A percentile compares a stretch with the other conserved stretches of the same genome.
phyloP scores from a whole-genome alignment of 2,329 filamentous ascomycete genomes.

The Cladorrhinum sp. region DNA sequence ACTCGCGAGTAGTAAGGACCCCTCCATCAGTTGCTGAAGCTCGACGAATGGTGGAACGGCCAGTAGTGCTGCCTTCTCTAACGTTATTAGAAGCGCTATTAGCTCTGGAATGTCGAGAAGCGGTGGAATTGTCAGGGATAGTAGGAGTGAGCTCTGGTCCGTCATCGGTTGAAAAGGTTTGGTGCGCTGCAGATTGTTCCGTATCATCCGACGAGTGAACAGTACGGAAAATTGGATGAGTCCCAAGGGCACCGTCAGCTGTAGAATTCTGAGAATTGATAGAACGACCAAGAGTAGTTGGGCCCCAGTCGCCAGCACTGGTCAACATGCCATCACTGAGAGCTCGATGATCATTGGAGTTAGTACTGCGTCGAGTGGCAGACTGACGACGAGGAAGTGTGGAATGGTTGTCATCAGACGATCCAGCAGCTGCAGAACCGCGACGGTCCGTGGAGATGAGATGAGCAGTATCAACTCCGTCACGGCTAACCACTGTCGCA shows the following conservation, averaged over 20 bases:
- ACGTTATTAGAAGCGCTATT: neutral
- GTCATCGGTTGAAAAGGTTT: no score
- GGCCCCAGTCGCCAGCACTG: neutral
- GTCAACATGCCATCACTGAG: neutral
- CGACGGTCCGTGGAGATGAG: neutral
- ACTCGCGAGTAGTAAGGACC: neutral
- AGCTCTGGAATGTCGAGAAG: neutral
- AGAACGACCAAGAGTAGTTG: no score
- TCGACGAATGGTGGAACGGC: neutral
- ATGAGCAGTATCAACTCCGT: neutral
- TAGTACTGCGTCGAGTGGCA: neutral
- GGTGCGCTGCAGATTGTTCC: no score
- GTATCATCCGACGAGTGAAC: no score
- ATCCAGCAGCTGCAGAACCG: neutral
- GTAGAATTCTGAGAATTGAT: no score
- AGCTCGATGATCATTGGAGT: neutral
- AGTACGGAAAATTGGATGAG: no score
- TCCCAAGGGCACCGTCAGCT: no score
- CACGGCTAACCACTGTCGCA: neutral
- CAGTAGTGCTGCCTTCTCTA: neutral
- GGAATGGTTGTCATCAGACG: neutral
- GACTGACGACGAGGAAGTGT: neutral
- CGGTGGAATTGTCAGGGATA: no score
- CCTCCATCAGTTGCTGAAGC: neutral
- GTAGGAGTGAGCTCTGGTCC: no score